Conservation (phyloP, 2,329 filamentous ascomycete genomes). For the Bipolaris gigantea region DNA sequence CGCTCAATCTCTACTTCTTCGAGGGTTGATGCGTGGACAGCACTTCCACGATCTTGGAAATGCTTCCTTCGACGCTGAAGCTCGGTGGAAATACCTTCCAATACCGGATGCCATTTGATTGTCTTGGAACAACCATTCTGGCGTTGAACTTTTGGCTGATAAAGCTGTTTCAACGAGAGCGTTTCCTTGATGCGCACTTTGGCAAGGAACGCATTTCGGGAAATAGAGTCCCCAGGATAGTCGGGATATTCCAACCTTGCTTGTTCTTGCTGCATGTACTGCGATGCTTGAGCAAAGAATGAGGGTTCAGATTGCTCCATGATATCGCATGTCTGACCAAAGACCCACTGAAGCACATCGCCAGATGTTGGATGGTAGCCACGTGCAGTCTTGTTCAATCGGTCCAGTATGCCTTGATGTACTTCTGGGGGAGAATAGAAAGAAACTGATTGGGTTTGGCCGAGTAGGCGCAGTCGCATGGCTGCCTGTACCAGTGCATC, state of each 20-base stretch:
- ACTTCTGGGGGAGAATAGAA: constrained; percentile 63
- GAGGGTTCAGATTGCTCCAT: constrained; percentile 63
- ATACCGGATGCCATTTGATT: constrained; percentile 23
- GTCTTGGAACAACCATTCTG: constrained; percentile 6
- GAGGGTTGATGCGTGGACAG: constrained; percentile 54
- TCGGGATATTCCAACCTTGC: constrained; percentile 50
- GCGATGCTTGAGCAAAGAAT: constrained; percentile 61
- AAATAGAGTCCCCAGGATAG: constrained; percentile 42
- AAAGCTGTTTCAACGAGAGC: constrained; percentile 61
- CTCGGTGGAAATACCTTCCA: constrained; percentile 39
- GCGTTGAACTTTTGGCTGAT: constrained; percentile 46
- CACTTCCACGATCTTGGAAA: constrained; percentile 51
- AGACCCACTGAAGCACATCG: constrained; percentile 63
- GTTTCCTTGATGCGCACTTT: constrained; percentile 57
- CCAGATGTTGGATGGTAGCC: constrained; percentile 47
- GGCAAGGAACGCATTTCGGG: constrained; percentile 47
- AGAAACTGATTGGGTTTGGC: constrained; percentile 57
- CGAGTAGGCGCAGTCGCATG: constrained; percentile 66
- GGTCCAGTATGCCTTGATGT: constrained; percentile 59
- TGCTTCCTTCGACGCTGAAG: constrained; percentile 41
- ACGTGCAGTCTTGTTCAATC: neutral
- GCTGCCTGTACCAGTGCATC: constrained; percentile 67
- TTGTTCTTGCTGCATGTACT: constrained; percentile 62
- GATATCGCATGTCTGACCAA: constrained; percentile 63
- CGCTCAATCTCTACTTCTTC: constrained; percentile 62